A percentile compares a stretch with the other conserved stretches of the same genome.
Conservation (phyloP, 2,329 filamentous ascomycete genomes). For the Tolypocladium guangdongense region DNA sequence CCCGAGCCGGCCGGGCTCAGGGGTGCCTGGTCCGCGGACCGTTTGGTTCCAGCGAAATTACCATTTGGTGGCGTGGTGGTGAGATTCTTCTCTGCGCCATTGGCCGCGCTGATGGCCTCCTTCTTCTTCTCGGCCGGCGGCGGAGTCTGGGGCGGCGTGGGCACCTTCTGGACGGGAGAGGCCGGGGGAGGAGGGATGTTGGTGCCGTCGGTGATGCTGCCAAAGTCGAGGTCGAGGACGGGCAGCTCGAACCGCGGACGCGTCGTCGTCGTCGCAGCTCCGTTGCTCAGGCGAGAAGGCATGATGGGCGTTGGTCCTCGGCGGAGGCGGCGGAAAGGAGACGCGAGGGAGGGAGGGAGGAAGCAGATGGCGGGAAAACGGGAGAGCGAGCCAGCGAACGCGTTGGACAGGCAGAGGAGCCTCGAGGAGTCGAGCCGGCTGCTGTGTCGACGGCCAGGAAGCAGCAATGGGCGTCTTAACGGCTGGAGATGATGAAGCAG, state of each 20-base stretch:
- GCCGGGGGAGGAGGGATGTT: conserved; percentile 47
- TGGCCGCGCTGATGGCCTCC: conserved; percentile 7
- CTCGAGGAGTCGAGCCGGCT: neutral
- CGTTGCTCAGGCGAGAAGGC: conserved; percentile 20
- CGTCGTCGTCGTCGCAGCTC: conserved; percentile 7
- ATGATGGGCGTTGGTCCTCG: conserved; percentile 9
- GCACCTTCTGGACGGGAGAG: conserved; percentile 39
- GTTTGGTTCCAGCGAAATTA: conserved; percentile 35
- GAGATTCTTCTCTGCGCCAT: conserved; percentile 3
- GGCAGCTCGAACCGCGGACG: conserved; percentile 42
- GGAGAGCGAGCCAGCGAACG: neutral
- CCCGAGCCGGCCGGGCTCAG: conserved; percentile 40
- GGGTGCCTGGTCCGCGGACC: conserved; percentile 38
- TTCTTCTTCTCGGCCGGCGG: conserved; percentile 12
- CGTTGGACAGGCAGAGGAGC: neutral
- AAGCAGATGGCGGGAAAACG: neutral
- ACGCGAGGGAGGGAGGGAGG: neutral
- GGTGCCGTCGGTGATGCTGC: conserved; percentile 49
- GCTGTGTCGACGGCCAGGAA: neutral
- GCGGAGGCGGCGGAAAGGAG: neutral
- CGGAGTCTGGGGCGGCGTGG: conserved; percentile 29
- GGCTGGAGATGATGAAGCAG: neutral
- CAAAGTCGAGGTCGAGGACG: conserved; percentile 46
- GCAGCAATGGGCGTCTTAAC: neutral
- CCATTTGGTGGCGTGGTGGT: conserved; percentile 24